Evolutionary conservation across 177 flowering plant genomes (phyloP), one percentile per base, ranked within the genome.

Genomic region (Vitis hybrid): DNA sequence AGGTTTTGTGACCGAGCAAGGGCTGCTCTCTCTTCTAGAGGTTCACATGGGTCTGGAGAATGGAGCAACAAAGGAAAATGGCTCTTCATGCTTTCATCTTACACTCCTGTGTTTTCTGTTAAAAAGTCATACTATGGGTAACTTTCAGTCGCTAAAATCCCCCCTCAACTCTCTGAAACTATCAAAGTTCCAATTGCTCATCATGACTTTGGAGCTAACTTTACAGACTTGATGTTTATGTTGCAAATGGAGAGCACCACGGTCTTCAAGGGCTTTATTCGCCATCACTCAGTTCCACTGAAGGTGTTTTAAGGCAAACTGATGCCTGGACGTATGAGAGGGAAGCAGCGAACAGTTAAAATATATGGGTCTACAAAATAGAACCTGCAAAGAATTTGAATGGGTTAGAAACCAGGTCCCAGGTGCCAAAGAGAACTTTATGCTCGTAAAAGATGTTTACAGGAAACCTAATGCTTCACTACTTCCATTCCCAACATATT

Each of bases 291-390:
- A 22, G 24, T 22, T 22, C 24, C 24, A 22, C 24, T 22, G 24
- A 22, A 93, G 98, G 97, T 95, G 8, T 91, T 95, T 65, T 89
- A 91, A 83, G 90, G 88, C 49, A 91, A 78, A 78, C 93, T 91
- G 81, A 95, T 95, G 99, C 87, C 98, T 78, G 97, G 97, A 53
- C 96, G 87, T 66, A 93, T 95, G 98, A 98, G 99, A 69, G 92
- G 78, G 52, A 74, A 82, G 74, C 97, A 88, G 73, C 74, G 86
- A 71, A 93, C 82, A 9, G 79, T 77, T 9, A 89, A 95, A 93
- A 90, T 77, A 94, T 93, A 4, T 95, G 95, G 96, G 83, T 95
- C 38, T 90, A 95, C 86, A 95, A 88, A 75, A 85, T 95, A 55
- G 99, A 95, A 52, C 98, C 98, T 2, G 86, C 81, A 49, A 87